These are phyloP conservation scores for Colletotrichum orbiculare DNA, from an alignment of 2,329 filamentous ascomycete species.

Conservation along the genomic window DNA sequence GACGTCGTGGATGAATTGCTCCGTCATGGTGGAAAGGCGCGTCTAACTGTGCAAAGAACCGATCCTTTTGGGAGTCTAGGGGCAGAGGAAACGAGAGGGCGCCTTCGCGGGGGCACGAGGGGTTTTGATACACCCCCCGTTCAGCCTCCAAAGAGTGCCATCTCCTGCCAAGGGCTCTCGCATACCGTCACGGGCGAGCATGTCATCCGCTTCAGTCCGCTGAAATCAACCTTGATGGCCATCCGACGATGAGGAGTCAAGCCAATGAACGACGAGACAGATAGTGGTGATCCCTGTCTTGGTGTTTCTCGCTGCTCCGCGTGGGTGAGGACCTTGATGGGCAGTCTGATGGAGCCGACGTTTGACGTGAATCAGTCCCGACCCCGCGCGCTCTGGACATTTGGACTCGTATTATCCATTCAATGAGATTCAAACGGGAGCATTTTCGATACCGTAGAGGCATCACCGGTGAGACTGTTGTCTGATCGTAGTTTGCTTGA, in stretches of 20 bases:
- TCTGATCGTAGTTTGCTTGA: too few relatives aligned
- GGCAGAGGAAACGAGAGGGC: background rate
- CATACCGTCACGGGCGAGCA: slow-evolving; percentile 1
- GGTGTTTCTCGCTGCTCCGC: slow-evolving; percentile 24
- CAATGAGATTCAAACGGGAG: background rate
- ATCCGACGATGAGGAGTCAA: background rate
- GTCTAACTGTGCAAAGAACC: background rate
- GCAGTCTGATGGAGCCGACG: slow-evolving; percentile 16
- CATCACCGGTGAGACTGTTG: too few relatives aligned
- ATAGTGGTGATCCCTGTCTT: slow-evolving; percentile 27
- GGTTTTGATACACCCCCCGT: slow-evolving; percentile 16
- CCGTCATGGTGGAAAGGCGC: slow-evolving; percentile 15
- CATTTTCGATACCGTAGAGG: too few relatives aligned
- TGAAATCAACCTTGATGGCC: slow-evolving; percentile 33
- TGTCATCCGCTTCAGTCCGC: background rate
- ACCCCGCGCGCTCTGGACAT: too few relatives aligned
- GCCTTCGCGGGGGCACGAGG: background rate
- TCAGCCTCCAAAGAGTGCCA: too few relatives aligned
- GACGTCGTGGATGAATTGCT: slow-evolving; percentile 66
- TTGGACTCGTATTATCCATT: background rate
- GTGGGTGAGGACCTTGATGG: slow-evolving; percentile 32
- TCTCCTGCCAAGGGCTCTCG: too few relatives aligned
- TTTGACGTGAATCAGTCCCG: slow-evolving; percentile 9
- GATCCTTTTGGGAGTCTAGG: background rate
- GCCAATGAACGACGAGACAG: slow-evolving; percentile 17